Percentiles rank a stretch among this genome's conserved stretches.
phyloP scores from a whole-genome alignment of 2,329 filamentous ascomycete genomes.

The Colletotrichum musae region DNA sequence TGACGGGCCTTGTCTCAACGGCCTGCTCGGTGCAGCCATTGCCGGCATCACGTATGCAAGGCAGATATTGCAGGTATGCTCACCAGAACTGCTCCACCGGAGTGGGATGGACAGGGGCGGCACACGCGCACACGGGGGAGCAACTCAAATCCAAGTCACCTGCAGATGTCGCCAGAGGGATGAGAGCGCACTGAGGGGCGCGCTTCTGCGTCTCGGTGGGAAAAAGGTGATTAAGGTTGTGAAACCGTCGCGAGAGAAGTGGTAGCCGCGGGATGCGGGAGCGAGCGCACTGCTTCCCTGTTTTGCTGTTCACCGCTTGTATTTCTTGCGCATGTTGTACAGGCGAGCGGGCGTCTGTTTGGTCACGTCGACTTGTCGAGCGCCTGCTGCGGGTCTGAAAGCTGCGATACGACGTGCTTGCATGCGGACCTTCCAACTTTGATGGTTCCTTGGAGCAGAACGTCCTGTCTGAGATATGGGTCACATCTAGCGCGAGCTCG shows the following conservation, averaged over 20 bases:
- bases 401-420: conserved; percentile 1
- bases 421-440: conserved; percentile 10
- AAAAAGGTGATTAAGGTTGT: conserved; percentile 11
- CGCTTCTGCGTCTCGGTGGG: conserved; percentile 11
- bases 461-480: too few species aligned
- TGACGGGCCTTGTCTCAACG: conserved; percentile 34
- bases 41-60: conserved; percentile 31
- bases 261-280: conserved; percentile 7
- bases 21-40: conserved; percentile 26
- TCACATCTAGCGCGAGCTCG: too few species aligned
- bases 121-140: too few species aligned
- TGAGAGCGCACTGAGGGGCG: conserved; percentile 2
- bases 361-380: conserved; percentile 16
- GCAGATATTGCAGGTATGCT: conserved; percentile 31
- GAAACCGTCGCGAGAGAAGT: not conserved
- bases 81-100: conserved; percentile 24
- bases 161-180: not conserved
- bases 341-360: not conserved
- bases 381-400: conserved; percentile 19
- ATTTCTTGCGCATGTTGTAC: conserved; percentile 8
- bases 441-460: not conserved
- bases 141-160: not conserved
- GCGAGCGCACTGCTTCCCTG: not conserved
- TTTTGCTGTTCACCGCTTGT: conserved; percentile 15
- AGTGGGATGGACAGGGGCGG: not conserved